Evolutionary conservation across 192 early-diverging fungal species (phyloP).

Genomic region (Pilobolus umbonatus): DNA sequence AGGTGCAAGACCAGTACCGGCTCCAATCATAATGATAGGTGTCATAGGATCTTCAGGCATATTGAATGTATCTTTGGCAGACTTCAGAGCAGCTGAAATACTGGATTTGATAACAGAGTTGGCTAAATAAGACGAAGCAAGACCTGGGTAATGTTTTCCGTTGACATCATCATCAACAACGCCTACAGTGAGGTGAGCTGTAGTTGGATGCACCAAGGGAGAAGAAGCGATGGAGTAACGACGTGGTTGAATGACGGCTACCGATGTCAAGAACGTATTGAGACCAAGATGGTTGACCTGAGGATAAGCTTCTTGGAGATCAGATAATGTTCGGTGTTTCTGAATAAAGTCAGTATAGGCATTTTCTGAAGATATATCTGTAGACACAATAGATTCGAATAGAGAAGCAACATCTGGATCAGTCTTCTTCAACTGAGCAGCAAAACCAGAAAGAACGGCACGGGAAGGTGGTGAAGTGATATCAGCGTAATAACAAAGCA

Average conservation of each 20-base stretch:
- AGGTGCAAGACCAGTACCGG: conserved; percentile 92
- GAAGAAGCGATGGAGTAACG: conserved; percentile 83
- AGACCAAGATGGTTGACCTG: conserved; percentile 29
- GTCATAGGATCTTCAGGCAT: conserved; percentile 51
- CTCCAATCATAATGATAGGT: conserved; percentile 82
- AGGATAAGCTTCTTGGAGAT: conserved; percentile 25
- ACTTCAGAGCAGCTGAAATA: conserved; percentile 17
- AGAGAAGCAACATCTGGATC: conserved; percentile 30
- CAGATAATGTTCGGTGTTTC: conserved; percentile 26
- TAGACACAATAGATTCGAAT: conserved; percentile 25
- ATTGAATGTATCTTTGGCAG: conserved; percentile 44
- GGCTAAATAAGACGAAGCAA: conserved; percentile 24
- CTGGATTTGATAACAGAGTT: conserved; percentile 17
- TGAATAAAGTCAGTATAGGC: conserved; percentile 30
- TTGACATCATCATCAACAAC: conserved; percentile 30
- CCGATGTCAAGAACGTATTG: conserved; percentile 36
- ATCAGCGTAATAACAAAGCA: conserved; percentile 47
- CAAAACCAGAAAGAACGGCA: conserved; percentile 34
- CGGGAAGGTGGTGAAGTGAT: conserved; percentile 35
- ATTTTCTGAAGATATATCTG: conserved; percentile 26
- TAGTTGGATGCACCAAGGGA: conserved; percentile 37
- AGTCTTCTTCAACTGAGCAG: conserved; percentile 27
- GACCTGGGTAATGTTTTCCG: conserved; percentile 22
- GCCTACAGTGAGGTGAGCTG: conserved; percentile 28
- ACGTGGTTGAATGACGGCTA: conserved; percentile 63